Evolutionary conservation across 2,329 filamentous ascomycete genomes (phyloP), one percentile per base, ranked within the genome.

Genomic region (Ilyonectria mors-panacis): DNA sequence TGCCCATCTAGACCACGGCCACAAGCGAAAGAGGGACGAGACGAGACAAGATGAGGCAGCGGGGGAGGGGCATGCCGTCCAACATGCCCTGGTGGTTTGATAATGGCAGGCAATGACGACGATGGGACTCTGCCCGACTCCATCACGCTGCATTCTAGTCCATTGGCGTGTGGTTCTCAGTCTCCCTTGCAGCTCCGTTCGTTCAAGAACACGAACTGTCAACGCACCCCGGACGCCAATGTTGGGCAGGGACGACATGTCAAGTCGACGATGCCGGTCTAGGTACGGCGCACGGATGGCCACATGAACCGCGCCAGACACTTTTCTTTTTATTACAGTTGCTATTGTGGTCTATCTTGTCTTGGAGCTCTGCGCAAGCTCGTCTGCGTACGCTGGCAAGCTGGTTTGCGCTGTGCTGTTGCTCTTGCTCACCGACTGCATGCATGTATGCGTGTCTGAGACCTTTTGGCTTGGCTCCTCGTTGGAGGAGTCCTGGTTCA

Each of bases 371-470:
- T 35, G n/a, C n/a, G n/a, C 15, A 51, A 33, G 30, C 15, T 17
- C 48, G 28, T 37, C n/a, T 13, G 15, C 13, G 4, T 12, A 28
- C 6, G 23, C 23, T 26, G 23, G 23, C 23, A 26, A 26, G 23
- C 23, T 26, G 23, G 23, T 4, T 26, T 4, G 23, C 23, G 23
- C 10, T 55, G 19, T 6, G 53, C 33, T 37, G 12, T 9, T 56
- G 54, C 21, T 59, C 28, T 39, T 21, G n/a, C 63, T 65, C 57
- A 65, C 57, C 57, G 63, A 61, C 30, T 47, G 30, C 44, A 61
- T 30, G 37, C 44, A 61, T 33, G 30, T 30, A 63, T 65, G 66
- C 51, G 30, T 74, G 72, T 68, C 66, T 74, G 67, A 63, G 63
- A 73, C 58, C 59, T 63, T 70, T 64, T 23, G 28, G 48, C 45